These are phyloP conservation scores for Candida cerambycidarum DNA, from an alignment of 805 yeast genomes.

Conservation along the genomic window DNA sequence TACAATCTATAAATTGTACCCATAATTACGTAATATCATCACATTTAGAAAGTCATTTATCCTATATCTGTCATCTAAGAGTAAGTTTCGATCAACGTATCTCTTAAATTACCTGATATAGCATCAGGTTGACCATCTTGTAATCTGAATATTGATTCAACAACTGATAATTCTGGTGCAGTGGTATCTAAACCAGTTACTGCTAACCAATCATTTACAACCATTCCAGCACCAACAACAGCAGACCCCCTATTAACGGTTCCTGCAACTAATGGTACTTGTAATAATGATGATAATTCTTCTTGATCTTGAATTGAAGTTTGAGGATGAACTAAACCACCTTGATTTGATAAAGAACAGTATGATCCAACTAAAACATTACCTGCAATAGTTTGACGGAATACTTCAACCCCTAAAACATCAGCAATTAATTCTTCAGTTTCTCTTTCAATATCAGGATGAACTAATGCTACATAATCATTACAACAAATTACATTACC, in stretches of 20 bases:
- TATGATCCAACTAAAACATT: slow-evolving; percentile 96
- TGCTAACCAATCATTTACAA: slow-evolving; percentile 97
- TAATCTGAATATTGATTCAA: slow-evolving; percentile 92
- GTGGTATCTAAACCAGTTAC: slow-evolving; percentile 97
- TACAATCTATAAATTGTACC: neutral
- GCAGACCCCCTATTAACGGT: slow-evolving; percentile 97
- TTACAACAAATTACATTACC: slow-evolving; percentile 98
- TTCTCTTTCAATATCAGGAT: slow-evolving; percentile 98
- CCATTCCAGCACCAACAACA: slow-evolving; percentile 98
- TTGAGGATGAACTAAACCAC: slow-evolving; percentile 98
- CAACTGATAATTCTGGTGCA: slow-evolving; percentile 95
- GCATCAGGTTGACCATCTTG: slow-evolving; percentile 90
- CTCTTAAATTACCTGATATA: slow-evolving; percentile 82
- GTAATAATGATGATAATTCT: slow-evolving; percentile 90
- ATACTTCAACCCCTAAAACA: slow-evolving; percentile 97
- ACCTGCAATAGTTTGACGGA: slow-evolving; percentile 98
- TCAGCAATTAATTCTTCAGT: slow-evolving; percentile 98
- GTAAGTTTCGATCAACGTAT: slow-evolving; percentile 89
- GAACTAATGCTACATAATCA: slow-evolving; percentile 98
- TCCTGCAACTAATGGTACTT: slow-evolving; percentile 98
- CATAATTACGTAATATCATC: slow-evolving; percentile 4
- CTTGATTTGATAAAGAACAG: slow-evolving; percentile 93
- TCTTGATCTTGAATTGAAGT: slow-evolving; percentile 97
- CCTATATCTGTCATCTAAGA: slow-evolving; percentile 47
- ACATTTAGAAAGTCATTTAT: no score